Evolutionary conservation across 1,284 basidiomycete species (phyloP), one percentile per base, ranked within the genome.

Genomic region (Leucoagaricus sp.): DNA sequence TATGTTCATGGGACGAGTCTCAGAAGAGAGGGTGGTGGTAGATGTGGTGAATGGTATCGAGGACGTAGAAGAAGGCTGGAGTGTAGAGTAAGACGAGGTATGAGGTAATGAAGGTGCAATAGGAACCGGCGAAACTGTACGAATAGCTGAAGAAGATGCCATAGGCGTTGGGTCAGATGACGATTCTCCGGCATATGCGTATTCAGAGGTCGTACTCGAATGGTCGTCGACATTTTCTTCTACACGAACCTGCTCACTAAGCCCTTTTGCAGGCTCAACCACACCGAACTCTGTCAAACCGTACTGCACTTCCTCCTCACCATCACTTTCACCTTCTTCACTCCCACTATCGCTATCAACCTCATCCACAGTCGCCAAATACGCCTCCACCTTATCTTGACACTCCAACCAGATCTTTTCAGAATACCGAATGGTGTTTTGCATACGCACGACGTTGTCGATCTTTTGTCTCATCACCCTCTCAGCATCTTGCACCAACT

Each of bases 331-430:
- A 29, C 67, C 76, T 34, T 71, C 72, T 12, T 74, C 78, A 42
- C 75, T 79, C 12, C 78, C 80, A 47, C 75, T 80, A 1, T 76
- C 76, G 6, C 55, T 53, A 9, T 56, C 56, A 10, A 77, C 73
- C 36, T 85, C 85, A 3, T 85, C 82, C 40, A 82, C 75, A 28
- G 81, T 81, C 2, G 81, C 84, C 40, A 98, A 72, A 44, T 83
- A 78, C 63, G 81, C 77, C 55, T 81, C 89, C 26, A 98, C 91
- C 64, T 86, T 87, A 69, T 93, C 91, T 70, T 98, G 92, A 95
- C 96, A 99, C 72, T 99, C 97, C 65, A 91, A 89, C 72, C 97
- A 88, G 25, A 98, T 93, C 75, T 97, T 97, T 76, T 99, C 97
- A 33, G 94, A 90, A 72, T 99, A 99, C 59, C 94, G 83, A 63